phyloP scores from a whole-genome alignment of 345 rosid genomes.

The Murraya paniculata region DNA sequence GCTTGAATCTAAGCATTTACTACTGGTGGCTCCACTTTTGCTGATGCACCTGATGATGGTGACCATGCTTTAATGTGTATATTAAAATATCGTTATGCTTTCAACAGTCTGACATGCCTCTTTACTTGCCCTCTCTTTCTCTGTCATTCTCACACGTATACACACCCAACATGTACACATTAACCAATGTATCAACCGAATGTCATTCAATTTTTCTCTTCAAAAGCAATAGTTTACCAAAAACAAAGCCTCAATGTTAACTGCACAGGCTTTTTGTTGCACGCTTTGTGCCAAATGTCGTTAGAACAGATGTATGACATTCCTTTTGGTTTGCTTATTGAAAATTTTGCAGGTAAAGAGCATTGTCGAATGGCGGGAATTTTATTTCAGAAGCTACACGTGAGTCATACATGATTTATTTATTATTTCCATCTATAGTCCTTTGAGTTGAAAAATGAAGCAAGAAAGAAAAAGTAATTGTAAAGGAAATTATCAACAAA shows the following conservation, averaged over 20 bases:
- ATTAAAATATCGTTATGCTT: background rate
- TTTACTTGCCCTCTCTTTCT: background rate
- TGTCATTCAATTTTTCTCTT: background rate
- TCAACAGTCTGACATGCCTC: background rate
- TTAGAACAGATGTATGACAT: background rate
- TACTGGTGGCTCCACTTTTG: background rate
- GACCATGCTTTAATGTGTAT: background rate
- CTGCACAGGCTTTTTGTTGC: background rate
- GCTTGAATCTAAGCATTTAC: background rate
- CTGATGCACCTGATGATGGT: background rate
- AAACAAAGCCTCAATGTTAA: background rate
- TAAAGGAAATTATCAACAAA: background rate
- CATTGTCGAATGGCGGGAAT: conserved; percentile 86
- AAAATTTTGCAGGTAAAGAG: conserved; percentile 70
- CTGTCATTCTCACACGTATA: background rate
- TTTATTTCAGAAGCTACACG: conserved; percentile 80
- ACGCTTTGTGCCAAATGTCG: background rate
- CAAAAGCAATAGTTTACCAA: background rate
- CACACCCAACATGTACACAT: background rate
- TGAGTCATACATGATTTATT: conserved; percentile 34
- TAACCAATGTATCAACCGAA: background rate
- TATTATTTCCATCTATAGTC: background rate
- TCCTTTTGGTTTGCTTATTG: conserved; percentile 9
- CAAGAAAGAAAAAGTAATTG: background rate
- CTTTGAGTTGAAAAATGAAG: background rate